These are phyloP conservation scores for Trichoderma citrinoviride DNA, from an alignment of 2,329 filamentous ascomycete species.

Conservation along the genomic window DNA sequence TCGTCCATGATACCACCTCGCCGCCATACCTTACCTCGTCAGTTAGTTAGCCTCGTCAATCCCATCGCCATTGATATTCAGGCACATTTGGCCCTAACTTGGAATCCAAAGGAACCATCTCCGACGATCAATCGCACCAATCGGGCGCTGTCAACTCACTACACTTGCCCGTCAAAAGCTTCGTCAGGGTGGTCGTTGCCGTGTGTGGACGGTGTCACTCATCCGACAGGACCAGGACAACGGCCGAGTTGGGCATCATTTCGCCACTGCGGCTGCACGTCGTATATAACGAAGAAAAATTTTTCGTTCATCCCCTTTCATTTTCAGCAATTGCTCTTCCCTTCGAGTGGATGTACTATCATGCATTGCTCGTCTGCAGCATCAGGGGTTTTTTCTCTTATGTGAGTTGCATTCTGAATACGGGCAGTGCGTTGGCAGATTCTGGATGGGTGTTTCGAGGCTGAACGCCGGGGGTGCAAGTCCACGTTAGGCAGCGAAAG, in stretches of 20 bases:
- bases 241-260: not conserved
- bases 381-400: too few relatives aligned
- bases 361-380: too few relatives aligned
- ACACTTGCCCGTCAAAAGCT: not conserved
- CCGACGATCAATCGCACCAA: not conserved
- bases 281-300: not conserved
- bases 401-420: too few relatives aligned
- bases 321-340: too few relatives aligned
- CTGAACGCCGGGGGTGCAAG: too few relatives aligned
- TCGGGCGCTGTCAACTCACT: not conserved
- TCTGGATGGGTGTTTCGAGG: too few relatives aligned
- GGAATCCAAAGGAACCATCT: not conserved
- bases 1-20: slow-evolving; percentile 9
- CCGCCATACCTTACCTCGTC: not conserved
- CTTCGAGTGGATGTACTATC: too few relatives aligned
- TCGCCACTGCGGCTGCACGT: not conserved
- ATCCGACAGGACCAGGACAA: not conserved
- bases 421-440: too few relatives aligned
- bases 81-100: not conserved
- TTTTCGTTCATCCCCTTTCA: not conserved
- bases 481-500: too few relatives aligned
- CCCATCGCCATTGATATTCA: slow-evolving; percentile 9
- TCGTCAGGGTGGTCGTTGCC: too few relatives aligned
- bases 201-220: not conserved
- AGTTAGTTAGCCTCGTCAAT: not conserved